Percentiles rank a stretch among this genome's conserved stretches.
These are phyloP conservation scores for Draba incana DNA, from an alignment of 345 rosid genomes.

Conservation along the genomic window DNA sequence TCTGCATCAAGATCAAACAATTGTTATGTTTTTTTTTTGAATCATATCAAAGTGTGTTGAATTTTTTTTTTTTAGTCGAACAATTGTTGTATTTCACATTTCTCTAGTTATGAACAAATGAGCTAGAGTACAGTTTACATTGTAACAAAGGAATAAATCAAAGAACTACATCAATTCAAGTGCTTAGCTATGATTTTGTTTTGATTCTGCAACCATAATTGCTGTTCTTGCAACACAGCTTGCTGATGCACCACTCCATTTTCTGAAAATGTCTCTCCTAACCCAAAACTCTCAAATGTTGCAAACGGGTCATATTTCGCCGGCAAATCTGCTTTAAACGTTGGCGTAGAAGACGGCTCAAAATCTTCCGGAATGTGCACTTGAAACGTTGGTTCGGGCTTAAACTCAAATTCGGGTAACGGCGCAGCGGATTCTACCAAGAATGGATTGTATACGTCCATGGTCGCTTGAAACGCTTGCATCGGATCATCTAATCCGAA, in stretches of 20 bases:
- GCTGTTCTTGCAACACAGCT: constrained; percentile 57
- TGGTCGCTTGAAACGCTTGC: constrained; percentile 19
- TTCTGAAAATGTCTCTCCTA: constrained; percentile 32
- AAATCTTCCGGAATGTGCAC: constrained; percentile 41
- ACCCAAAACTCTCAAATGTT: constrained; percentile 42
- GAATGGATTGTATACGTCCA: constrained; percentile 54
- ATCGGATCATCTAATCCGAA: constrained; percentile 31
- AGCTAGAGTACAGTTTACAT: constrained; percentile 21
- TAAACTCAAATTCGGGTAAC: constrained; percentile 25
- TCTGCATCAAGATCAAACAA: too few species aligned
- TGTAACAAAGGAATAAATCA: constrained; percentile 1
- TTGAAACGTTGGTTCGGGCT: constrained; percentile 57
- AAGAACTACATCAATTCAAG: constrained; percentile 39
- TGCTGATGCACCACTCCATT: constrained; percentile 43
- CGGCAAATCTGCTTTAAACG: constrained; percentile 29
- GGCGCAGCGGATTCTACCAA: constrained; percentile 44
- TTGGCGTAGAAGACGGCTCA: constrained; percentile 40
- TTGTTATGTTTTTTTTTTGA: too few species aligned
- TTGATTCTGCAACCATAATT: constrained; percentile 73
- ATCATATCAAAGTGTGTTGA: neutral
- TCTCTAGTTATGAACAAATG: constrained; percentile 28
- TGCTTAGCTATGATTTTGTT: constrained; percentile 72
- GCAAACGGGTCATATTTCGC: constrained; percentile 57
- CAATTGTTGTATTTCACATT: constrained; percentile 25
- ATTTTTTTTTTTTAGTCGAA: neutral